Conservation (phyloP, 2,329 filamentous ascomycete genomes). For the Monosporascus sp. region DNA sequence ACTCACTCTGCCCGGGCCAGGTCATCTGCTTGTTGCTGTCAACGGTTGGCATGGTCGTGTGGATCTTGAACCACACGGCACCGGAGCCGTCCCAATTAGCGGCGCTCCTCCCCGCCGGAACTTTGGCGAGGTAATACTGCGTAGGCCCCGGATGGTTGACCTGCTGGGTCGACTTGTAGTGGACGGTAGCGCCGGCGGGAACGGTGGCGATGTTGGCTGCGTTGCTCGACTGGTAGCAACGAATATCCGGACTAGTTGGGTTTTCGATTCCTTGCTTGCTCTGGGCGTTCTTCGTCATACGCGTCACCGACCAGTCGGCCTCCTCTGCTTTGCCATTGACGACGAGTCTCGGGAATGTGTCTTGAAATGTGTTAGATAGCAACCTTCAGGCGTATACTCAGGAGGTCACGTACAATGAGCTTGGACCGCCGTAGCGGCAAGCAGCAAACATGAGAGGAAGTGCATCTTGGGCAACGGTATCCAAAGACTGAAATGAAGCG, state of each 20-base stretch:
- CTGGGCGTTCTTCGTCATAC: slow-evolving; percentile 30
- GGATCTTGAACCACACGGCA: slow-evolving; percentile 32
- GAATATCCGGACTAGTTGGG: slow-evolving; percentile 26
- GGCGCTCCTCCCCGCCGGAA: slow-evolving; percentile 26
- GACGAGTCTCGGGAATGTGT: slow-evolving; percentile 30
- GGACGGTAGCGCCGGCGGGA: slow-evolving; percentile 26
- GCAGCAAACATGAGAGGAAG: slow-evolving; percentile 14
- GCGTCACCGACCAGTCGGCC: slow-evolving; percentile 29
- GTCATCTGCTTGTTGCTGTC: slow-evolving; percentile 42
- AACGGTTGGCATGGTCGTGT: slow-evolving; percentile 36
- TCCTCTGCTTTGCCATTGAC: slow-evolving; percentile 28
- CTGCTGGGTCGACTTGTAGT: slow-evolving; percentile 30
- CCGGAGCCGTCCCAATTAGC: slow-evolving; percentile 31
- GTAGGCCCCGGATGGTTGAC: slow-evolving; percentile 34
- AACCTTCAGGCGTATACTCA: not conserved
- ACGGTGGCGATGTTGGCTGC: slow-evolving; percentile 22
- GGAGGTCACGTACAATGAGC: slow-evolving; percentile 15
- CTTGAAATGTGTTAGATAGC: slow-evolving; percentile 12
- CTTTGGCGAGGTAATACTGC: slow-evolving; percentile 34
- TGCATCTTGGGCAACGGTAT: slow-evolving; percentile 11
- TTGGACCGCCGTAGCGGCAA: slow-evolving; percentile 14
- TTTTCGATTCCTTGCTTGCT: slow-evolving; percentile 29
- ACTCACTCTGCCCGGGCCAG: slow-evolving; percentile 30
- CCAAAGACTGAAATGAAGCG: not conserved
- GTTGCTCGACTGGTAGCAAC: slow-evolving; percentile 29